These are phyloP conservation scores for Lipomyces mesembrius DNA, from an alignment of 805 yeast species.

Conservation along the genomic window DNA sequence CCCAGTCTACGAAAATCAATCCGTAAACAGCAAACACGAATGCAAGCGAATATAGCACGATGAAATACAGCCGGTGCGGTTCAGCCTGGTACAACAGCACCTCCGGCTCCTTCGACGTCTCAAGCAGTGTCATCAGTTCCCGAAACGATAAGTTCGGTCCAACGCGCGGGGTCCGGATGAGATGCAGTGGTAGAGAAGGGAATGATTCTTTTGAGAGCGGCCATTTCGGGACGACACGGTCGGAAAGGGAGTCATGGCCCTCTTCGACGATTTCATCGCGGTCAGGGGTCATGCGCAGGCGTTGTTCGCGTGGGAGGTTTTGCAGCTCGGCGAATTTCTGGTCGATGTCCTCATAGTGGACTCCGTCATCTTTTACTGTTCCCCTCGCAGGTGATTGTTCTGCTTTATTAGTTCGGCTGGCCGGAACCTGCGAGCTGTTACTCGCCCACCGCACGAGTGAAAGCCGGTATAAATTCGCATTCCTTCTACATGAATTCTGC, in stretches of 20 bases:
- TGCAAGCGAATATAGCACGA: constrained; percentile 70
- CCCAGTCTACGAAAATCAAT: constrained; percentile 61
- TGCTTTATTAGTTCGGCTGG: background rate
- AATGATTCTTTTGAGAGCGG: constrained; percentile 38
- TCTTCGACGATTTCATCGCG: constrained; percentile 34
- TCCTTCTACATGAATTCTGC: background rate
- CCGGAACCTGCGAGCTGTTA: background rate
- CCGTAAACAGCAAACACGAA: constrained; percentile 73
- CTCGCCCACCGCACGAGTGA: background rate
- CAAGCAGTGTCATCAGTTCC: constrained; percentile 64
- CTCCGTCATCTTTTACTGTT: background rate
- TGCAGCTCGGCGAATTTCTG: background rate
- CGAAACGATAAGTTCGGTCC: constrained; percentile 59
- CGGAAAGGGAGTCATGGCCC: constrained; percentile 27
- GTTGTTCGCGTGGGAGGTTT: constrained; percentile 19
- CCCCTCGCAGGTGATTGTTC: background rate
- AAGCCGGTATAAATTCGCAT: background rate
- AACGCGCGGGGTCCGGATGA: constrained; percentile 63
- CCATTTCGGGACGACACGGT: constrained; percentile 38
- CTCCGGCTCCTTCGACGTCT: constrained; percentile 64
- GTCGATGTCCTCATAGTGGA: background rate
- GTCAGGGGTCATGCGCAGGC: constrained; percentile 35
- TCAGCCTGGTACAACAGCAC: constrained; percentile 76
- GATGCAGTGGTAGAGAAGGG: constrained; percentile 36
- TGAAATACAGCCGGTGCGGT: constrained; percentile 76